Conservation (phyloP, 805 yeast species). For the Candida vaughaniae region DNA sequence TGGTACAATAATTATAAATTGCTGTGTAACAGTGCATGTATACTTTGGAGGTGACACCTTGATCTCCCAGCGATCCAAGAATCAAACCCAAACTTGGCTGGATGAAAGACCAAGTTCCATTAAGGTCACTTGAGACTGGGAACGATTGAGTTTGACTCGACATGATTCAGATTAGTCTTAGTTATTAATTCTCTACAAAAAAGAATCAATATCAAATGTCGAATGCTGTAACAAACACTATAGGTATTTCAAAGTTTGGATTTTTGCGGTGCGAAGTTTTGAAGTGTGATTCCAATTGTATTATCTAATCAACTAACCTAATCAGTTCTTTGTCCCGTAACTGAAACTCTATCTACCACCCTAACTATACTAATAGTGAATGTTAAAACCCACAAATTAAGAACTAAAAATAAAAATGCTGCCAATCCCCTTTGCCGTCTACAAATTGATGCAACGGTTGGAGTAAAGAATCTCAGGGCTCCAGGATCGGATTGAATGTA, state of each 20-base stretch:
- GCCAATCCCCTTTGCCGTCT: constrained; percentile 75
- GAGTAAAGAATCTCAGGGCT: constrained; percentile 19
- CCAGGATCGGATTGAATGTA: background rate
- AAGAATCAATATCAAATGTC: no score
- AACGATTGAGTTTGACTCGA: constrained; percentile 18
- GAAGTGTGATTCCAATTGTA: no score
- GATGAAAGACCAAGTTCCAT: constrained; percentile 73
- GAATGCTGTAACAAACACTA: background rate
- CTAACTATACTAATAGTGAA: constrained; percentile 81
- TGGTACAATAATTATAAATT: constrained; percentile 88
- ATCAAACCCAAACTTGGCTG: constrained; percentile 75
- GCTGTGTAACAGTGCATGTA: constrained; percentile 92
- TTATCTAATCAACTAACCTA: no score
- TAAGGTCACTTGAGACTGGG: constrained; percentile 60
- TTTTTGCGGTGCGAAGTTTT: background rate
- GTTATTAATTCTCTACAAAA: no score
- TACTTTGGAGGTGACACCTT: constrained; percentile 64
- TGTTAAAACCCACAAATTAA: constrained; percentile 81
- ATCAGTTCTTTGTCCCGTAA: constrained; percentile 5
- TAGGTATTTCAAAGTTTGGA: background rate
- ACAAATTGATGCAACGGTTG: constrained; percentile 58
- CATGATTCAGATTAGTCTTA: background rate
- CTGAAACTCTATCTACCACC: constrained; percentile 65
- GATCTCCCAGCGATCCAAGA: constrained; percentile 65
- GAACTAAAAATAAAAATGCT: constrained; percentile 70